Evolutionary conservation across 345 rosid genomes (phyloP).

Genomic region (Eucalyptus tenuipes): DNA sequence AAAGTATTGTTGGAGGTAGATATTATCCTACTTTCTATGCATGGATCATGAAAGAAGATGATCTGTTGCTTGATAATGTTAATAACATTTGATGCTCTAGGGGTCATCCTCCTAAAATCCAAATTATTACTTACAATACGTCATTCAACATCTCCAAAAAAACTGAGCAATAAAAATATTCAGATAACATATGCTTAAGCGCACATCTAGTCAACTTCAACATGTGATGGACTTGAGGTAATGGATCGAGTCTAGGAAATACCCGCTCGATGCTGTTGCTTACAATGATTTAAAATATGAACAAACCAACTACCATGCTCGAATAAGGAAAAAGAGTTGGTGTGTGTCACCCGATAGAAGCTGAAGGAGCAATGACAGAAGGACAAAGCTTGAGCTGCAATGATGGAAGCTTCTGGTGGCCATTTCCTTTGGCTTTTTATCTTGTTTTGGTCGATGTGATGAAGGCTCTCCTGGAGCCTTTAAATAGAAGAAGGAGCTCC

Average conservation of each 20-base stretch:
- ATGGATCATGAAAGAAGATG: background rate
- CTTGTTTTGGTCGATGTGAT: background rate
- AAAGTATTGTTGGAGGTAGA: background rate
- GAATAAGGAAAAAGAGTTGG: background rate
- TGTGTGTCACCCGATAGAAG: conserved; percentile 24
- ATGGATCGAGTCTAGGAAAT: background rate
- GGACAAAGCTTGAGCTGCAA: conserved; percentile 8
- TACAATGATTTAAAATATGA: background rate
- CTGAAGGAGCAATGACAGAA: conserved; percentile 32
- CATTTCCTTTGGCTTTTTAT: background rate
- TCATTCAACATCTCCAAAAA: background rate
- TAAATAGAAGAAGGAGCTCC: background rate
- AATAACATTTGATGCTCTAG: background rate
- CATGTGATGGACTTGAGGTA: background rate
- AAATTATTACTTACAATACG: background rate
- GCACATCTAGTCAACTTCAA: background rate
- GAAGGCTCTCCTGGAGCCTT: background rate
- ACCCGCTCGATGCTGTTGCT: background rate
- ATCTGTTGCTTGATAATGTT: background rate
- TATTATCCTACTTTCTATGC: background rate
- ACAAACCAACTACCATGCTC: background rate
- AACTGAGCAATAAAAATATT: background rate
- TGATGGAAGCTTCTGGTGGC: background rate
- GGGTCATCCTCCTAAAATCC: background rate
- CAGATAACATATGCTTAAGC: background rate